phyloP scores from a whole-genome alignment of 345 rosid genomes.

The Lepidium didymum region DNA sequence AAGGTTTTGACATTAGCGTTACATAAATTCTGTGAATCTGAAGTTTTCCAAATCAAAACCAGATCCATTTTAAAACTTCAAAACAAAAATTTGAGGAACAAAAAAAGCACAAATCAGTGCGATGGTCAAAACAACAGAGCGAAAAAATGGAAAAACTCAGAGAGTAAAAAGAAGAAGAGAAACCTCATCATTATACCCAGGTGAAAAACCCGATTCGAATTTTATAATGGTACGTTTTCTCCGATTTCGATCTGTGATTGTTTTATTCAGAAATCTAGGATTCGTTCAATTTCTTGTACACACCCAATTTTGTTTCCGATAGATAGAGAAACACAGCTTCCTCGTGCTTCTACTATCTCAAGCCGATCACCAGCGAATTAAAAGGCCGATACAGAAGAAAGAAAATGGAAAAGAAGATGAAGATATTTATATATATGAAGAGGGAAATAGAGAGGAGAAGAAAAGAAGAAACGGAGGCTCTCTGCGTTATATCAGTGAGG shows the following conservation, averaged over 20 bases:
- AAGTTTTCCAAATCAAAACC: slow-evolving; percentile 9
- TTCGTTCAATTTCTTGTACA: background rate
- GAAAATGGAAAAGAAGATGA: background rate
- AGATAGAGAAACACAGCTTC: background rate
- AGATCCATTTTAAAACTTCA: slow-evolving; percentile 10
- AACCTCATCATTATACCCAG: slow-evolving; percentile 36
- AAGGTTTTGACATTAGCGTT: slow-evolving; percentile 3
- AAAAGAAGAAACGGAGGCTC: slow-evolving; percentile 10
- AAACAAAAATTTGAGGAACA: background rate
- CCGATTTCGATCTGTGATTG: slow-evolving; percentile 18
- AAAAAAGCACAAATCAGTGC: background rate
- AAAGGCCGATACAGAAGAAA: background rate
- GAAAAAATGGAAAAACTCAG: background rate
- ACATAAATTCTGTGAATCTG: background rate
- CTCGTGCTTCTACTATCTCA: slow-evolving; percentile 3
- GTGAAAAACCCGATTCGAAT: slow-evolving; percentile 11
- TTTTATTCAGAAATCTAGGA: background rate
- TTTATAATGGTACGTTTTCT: background rate
- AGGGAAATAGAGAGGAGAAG: background rate
- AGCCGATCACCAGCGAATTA: background rate
- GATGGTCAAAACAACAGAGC: background rate
- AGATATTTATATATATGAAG: background rate
- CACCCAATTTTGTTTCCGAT: background rate
- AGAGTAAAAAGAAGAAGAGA: background rate
- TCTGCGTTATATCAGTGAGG: slow-evolving; percentile 25